A percentile compares a stretch with the other conserved stretches of the same genome.
Evolutionary conservation across 176 grass and related monocot species (phyloP).

Genomic region (Oryza australiensis): DNA sequence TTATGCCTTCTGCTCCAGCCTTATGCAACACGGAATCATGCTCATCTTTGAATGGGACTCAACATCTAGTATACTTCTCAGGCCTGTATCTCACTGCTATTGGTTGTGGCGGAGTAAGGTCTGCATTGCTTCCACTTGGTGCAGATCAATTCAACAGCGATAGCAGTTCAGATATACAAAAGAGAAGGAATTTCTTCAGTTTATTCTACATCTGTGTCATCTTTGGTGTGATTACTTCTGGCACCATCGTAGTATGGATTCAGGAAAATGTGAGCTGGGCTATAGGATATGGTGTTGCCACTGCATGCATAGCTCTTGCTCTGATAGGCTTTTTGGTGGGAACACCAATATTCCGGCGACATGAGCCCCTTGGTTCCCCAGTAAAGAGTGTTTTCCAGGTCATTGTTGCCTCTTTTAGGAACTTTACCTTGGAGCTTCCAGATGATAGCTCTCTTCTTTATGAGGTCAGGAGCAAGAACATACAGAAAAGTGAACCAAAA

Average conservation of each 20-base stretch:
- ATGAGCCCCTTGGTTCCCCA: conserved; percentile 45
- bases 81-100: conserved; percentile 68
- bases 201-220: conserved; percentile 58
- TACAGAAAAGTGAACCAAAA: conserved; percentile 18
- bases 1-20: conserved; percentile 34
- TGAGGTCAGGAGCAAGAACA: conserved; percentile 37
- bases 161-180: conserved; percentile 37
- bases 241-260: conserved; percentile 57
- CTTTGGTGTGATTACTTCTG: conserved; percentile 61
- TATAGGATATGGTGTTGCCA: conserved; percentile 59
- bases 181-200: conserved; percentile 57
- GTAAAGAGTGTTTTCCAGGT: conserved; percentile 55
- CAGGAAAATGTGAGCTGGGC: conserved; percentile 66
- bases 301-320: conserved; percentile 42
- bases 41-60: conserved; percentile 18
- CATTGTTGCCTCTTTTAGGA: conserved; percentile 53
- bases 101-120: conserved; percentile 58
- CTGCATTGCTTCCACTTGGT: conserved; percentile 67
- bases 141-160: conserved; percentile 49
- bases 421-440: conserved; percentile 42
- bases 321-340: conserved; percentile 47
- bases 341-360: conserved; percentile 39
- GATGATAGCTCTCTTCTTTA: conserved; percentile 50
- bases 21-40: conserved; percentile 29
- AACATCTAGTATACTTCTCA: conserved; percentile 52